Base-by-base conservation (phyloP, 1,284 basidiomycete species). In the Coriolopsis trogii region DNA sequence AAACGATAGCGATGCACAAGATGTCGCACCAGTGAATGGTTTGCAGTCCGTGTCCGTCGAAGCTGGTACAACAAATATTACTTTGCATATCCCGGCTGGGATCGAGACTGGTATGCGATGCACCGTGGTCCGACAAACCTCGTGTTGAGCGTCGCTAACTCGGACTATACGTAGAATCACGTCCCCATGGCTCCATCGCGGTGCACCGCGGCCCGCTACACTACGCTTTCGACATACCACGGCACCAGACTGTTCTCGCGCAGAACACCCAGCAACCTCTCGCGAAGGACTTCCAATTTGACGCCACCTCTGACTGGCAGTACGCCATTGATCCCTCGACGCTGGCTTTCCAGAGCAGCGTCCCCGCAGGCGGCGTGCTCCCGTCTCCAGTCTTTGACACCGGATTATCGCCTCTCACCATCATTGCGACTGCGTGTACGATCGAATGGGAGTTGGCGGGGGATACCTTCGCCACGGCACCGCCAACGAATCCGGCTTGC, bases 281-380 rank as follows among this genome's bases (percentile, higher is more conserved):
- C 15, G 79, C 79, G 0, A 72, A 74, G 6, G 80, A 82, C 53
- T 65, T 79, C 16, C 67, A 83, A 60, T 78, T 80, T 56, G 74
- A 78, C 41, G 72, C 78, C 13, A 73, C 73, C 1, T 68, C 58
- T 1, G 54, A 66, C 2, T 82, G 79, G 80, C 73, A 80, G 55
- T 81, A 73, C 58, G 81, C 80, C n/a, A 81, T 82, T 53, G 79
- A 82, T 59, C 76, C 79, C 1, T 61, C 72, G 2, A 80, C 78
- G 4, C 62, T 81, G 31, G 66, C 66, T 34, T 82, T 81, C 66
- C 60, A 65, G 48, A 70, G 70, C 30, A 65, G 59, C 9, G 65
- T 70, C 2, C 71, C 72, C 6, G 39, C 70, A 4, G 64, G 67
- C 15, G 71, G 71, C 15, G 63, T 59, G 18, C 70, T 81, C 15